Base-by-base conservation (phyloP, 148 eudicot genomes). In the Amaranthus cruentus region DNA sequence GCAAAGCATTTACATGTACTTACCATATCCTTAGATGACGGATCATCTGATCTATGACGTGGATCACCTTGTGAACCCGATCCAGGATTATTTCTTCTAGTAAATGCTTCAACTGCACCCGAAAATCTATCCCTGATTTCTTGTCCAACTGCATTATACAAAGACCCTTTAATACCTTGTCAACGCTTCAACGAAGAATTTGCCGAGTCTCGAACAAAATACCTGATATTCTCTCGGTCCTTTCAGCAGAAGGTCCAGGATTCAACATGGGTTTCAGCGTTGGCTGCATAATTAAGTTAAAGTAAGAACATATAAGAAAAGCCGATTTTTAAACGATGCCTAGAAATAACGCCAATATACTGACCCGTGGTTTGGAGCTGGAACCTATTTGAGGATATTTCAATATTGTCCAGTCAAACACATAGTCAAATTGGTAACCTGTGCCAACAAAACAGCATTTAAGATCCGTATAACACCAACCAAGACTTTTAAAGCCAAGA, bases 401-500 rank as follows among this genome's bases (percentile, higher is more conserved):
- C 86, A 95, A 77, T 43, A 88, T 80, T 59, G 97, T 95, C 99
- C 99, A 95, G 81, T 95, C 99, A 83, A 95, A 95, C n/a, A 92
- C 96, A 80, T 91, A 90, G 84, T 91, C 99, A 77, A 91, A 95
- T 81, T 91, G 97, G 86, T 90, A 95, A 73, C 97, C 99, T 95
- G 86, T 68, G 72, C 65, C 53, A 82, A 71, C 9, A 70, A 21
- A 66, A 69, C 55, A 9, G 14, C 43, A 70, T 21, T 28, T 8
- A 61, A 15, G 71, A 57, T 53, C 43, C 9, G 38, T 6, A n/a
- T 57, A 10, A 57, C 47, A 12, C 59, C 11, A 50, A 67, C 10
- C 56, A 13, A 47, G 13, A n/a, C 4, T 10, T 52, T 12, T n/a
- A 28, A 65, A 59, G 54, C 43, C 46, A 58, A 47, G 13, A n/a